Percentiles rank a stretch among this genome's conserved stretches.
Evolutionary conservation across 1,139 yeast species (phyloP).

Genomic region (Magnusiomyces fungicola): DNA sequence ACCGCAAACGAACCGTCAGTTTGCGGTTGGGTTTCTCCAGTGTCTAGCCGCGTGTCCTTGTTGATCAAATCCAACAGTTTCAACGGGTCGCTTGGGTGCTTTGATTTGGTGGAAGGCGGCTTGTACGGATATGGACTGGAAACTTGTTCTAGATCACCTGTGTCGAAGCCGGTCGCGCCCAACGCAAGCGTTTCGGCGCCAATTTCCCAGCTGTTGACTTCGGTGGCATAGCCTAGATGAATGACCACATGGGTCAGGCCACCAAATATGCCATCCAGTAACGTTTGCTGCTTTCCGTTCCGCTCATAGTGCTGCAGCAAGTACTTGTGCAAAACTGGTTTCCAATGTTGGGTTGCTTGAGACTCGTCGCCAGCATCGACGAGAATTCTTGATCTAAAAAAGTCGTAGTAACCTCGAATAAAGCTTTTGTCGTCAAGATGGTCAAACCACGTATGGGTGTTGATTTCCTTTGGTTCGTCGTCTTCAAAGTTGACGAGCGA

Average conservation of each 20-base stretch:
- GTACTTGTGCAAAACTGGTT: conserved; percentile 19
- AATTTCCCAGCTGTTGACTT: conserved; percentile 26
- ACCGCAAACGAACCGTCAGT: too few relatives aligned
- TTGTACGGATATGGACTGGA: not conserved
- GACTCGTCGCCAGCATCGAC: too few relatives aligned
- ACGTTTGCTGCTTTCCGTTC: conserved; percentile 9
- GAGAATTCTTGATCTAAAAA: conserved; percentile 27
- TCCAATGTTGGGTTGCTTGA: conserved; percentile 24
- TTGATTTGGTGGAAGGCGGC: not conserved
- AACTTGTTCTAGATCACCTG: not conserved
- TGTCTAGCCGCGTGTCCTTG: not conserved
- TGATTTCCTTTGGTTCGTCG: conserved; percentile 27
- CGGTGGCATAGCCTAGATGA: conserved; percentile 32
- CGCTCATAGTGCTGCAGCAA: conserved; percentile 9
- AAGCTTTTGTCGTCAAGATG: conserved; percentile 25
- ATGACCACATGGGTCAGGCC: conserved; percentile 31
- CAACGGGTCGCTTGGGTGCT: not conserved
- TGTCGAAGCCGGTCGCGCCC: conserved; percentile 13
- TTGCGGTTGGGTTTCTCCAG: too few relatives aligned
- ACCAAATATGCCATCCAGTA: conserved; percentile 23
- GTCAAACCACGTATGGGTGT: conserved; percentile 29
- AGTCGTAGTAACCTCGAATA: conserved; percentile 30
- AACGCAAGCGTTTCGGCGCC: conserved; percentile 29
- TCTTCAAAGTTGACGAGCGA: conserved; percentile 18
- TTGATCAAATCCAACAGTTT: not conserved